Percentiles rank a stretch among this genome's conserved stretches.
phyloP scores from a whole-genome alignment of 148 eudicot genomes.

The Vaccinium vitisidaea region DNA sequence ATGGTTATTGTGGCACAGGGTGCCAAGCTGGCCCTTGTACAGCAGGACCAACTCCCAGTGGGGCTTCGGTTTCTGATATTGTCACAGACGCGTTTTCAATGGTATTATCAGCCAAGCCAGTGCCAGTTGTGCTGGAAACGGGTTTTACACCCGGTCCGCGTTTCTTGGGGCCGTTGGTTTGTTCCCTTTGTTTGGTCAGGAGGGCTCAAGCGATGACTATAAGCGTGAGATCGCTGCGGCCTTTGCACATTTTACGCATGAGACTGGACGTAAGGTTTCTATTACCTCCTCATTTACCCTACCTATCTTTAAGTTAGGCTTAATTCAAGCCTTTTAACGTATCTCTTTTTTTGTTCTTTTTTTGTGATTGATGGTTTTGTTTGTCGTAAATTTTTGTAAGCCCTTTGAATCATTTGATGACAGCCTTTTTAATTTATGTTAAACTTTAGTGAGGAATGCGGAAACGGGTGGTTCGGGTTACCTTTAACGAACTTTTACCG shows the following conservation, averaged over 20 bases:
- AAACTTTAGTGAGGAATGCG: no score
- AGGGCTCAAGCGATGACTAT: conserved; percentile 40
- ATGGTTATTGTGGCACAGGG: conserved; percentile 40
- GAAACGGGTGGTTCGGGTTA: no score
- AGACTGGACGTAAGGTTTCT: conserved; percentile 54
- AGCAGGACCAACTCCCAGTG: background rate
- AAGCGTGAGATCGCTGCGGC: conserved; percentile 66
- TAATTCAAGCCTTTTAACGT: no score
- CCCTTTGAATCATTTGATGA: no score
- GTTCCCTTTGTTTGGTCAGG: conserved; percentile 42
- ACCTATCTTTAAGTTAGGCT: no score
- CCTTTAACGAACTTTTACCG: no score
- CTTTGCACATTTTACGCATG: conserved; percentile 71
- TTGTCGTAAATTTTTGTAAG: no score
- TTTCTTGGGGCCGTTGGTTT: conserved; percentile 39
- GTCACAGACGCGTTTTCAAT: conserved; percentile 49
- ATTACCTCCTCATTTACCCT: background rate
- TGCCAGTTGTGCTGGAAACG: conserved; percentile 43
- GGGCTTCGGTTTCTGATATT: conserved; percentile 24
- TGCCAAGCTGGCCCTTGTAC: conserved; percentile 47
- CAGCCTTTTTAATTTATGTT: no score
- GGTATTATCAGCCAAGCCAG: conserved; percentile 38
- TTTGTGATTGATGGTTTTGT: no score
- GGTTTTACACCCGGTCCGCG: conserved; percentile 43
- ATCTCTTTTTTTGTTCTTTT: no score